Conservation (phyloP, 2,329 filamentous ascomycete genomes). For the Periglandula ipomoeae region DNA sequence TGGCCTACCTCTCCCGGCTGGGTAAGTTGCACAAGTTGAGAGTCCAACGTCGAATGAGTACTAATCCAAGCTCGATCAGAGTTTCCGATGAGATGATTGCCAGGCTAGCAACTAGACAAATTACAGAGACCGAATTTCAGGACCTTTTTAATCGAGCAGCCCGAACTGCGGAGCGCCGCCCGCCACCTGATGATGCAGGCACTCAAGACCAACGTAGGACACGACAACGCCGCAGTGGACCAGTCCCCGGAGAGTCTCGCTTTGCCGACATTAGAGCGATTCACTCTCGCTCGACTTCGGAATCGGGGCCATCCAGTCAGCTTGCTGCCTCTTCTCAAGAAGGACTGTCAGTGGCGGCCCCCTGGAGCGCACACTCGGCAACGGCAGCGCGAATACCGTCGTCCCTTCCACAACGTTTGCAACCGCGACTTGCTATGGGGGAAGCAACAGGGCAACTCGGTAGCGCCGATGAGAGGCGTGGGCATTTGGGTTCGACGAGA, state of each 20-base stretch:
- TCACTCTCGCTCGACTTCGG: background rate
- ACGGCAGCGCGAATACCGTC: background rate
- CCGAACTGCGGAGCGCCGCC: slow-evolving; percentile 15
- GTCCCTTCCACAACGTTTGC: background rate
- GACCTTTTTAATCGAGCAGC: slow-evolving; percentile 10
- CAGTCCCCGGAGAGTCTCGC: background rate
- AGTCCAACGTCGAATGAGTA: background rate
- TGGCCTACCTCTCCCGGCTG: slow-evolving; percentile 13
- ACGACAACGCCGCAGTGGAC: slow-evolving; percentile 17
- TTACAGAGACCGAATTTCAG: slow-evolving; percentile 10
- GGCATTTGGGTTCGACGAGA: background rate
- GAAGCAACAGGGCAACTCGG: background rate
- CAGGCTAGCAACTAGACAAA: slow-evolving; percentile 10
- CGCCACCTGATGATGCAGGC: slow-evolving; percentile 18
- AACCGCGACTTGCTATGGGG: background rate
- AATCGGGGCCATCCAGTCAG: background rate
- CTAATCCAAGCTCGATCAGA: background rate
- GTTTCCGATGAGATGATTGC: slow-evolving; percentile 14
- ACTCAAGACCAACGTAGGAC: slow-evolving; percentile 20
- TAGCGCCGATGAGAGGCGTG: background rate
- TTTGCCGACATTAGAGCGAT: background rate
- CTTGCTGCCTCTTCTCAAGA: background rate
- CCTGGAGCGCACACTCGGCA: background rate
- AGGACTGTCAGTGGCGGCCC: background rate
- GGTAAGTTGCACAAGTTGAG: slow-evolving; percentile 10